phyloP scores from a whole-genome alignment of 805 yeast species.

The Maudiozyma barnettii region DNA sequence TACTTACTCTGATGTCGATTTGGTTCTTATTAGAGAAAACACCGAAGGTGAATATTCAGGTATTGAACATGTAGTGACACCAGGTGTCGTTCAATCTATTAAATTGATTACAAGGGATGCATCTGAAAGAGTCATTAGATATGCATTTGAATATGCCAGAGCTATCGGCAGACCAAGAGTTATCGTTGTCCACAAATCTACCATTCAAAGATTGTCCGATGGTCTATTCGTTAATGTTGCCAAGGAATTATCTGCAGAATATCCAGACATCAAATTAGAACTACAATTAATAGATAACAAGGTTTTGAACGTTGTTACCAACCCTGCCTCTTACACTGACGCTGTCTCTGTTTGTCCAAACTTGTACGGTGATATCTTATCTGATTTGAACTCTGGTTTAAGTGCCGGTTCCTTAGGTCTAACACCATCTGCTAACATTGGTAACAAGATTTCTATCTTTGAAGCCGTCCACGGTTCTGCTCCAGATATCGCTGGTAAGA shows the following conservation, averaged over 20 bases:
- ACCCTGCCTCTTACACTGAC: constrained; percentile 76
- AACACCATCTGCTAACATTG: constrained; percentile 99
- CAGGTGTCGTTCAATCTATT: constrained; percentile 97
- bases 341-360: constrained; percentile 96
- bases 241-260: constrained; percentile 78
- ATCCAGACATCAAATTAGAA: constrained; percentile 78
- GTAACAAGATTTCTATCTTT: constrained; percentile 93
- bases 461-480: constrained; percentile 99
- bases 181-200: constrained; percentile 94
- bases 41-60: constrained; percentile 99
- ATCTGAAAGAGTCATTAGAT: constrained; percentile 91
- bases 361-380: constrained; percentile 98
- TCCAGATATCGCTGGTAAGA: constrained; percentile 98
- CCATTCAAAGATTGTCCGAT: constrained; percentile 96
- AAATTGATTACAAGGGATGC: constrained; percentile 95
- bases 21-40: constrained; percentile 96
- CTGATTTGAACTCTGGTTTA: constrained; percentile 94
- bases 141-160: constrained; percentile 94
- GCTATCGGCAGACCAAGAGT: constrained; percentile 81
- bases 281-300: constrained; percentile 93
- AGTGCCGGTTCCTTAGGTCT: constrained; percentile 94
- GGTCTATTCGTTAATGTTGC: constrained; percentile 94
- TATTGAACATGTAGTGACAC: constrained; percentile 94
- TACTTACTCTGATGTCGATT: constrained; percentile 70
- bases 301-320: constrained; percentile 78